Percentiles rank a stretch among this genome's conserved stretches.
phyloP scores from a whole-genome alignment of 2,329 filamentous ascomycete species.

The Penicillium frequentans region DNA sequence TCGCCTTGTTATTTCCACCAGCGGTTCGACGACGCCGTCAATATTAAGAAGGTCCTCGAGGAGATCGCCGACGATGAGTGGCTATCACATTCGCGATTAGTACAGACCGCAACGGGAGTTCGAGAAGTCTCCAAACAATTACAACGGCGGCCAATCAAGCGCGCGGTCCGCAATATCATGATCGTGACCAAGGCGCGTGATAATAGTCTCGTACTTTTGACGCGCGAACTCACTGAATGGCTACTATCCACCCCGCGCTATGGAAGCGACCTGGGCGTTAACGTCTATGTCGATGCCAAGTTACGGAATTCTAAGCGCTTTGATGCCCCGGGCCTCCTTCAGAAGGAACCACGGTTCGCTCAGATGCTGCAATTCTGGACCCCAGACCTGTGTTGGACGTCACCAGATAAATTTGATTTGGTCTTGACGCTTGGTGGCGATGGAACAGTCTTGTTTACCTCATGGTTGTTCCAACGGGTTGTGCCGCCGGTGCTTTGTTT shows the following conservation, averaged over 20 bases:
- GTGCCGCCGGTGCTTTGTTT: constrained; percentile 94
- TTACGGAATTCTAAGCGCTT: constrained; percentile 86
- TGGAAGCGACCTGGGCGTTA: constrained; percentile 84
- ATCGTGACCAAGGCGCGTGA: constrained; percentile 98
- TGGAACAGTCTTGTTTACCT: constrained; percentile 94
- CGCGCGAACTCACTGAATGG: constrained; percentile 84
- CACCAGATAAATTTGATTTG: constrained; percentile 92
- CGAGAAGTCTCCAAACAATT: constrained; percentile 95
- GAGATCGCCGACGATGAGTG: constrained; percentile 86
- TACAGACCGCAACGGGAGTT: constrained; percentile 93
- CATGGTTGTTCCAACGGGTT: constrained; percentile 94
- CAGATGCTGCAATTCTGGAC: constrained; percentile 95
- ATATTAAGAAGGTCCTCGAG: constrained; percentile 91
- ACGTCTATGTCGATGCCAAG: constrained; percentile 98
- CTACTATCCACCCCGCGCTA: constrained; percentile 86
- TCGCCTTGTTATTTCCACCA: constrained; percentile 98
- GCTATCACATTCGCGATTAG: constrained; percentile 88
- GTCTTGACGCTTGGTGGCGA: constrained; percentile 92
- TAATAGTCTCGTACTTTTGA: constrained; percentile 86
- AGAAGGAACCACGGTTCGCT: constrained; percentile 72
- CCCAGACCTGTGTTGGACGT: constrained; percentile 89
- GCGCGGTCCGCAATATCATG: constrained; percentile 92
- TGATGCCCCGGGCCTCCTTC: constrained; percentile 69
- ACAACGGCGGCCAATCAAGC: constrained; percentile 85
- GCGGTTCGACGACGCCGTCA: constrained; percentile 92